Evolutionary conservation across 352 stramenopile genomes (phyloP), one percentile per base, ranked within the genome.

Genomic region (Blastocystis sp.): DNA sequence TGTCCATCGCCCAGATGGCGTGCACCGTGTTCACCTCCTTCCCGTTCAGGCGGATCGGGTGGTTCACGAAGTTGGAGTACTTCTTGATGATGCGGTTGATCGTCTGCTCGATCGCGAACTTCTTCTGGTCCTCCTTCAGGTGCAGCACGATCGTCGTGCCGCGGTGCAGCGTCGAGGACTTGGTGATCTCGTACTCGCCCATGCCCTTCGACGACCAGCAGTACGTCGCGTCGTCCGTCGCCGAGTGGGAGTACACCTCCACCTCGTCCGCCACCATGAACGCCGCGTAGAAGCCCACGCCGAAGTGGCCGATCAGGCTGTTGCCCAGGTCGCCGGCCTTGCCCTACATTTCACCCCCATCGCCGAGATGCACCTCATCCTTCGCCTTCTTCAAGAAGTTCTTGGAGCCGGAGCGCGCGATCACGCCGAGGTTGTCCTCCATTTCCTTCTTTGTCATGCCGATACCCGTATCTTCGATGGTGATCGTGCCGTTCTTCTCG

Each of bases 1-100:
- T 95, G 90, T 95, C 95, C 91, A 97, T 95, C 38, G 95, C 95
- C 97, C 97, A 99, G 61, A 99, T 93, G 3, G 97, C 97, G 87
- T 98, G 93, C 52, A 99, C 94, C 0, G 96, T 98, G 92, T 99
- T 99, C 38, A 99, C 96, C 0, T 93, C 93, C 80, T 98, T 93
- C 6, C 94, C 96, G 90, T 98, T 98, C 34, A 99, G 91, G 74
- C 95, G 91, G 87, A 99, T 99, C 38, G 97, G 97, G 91, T 98
- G 98, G 74, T 94, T 95, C 17, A 99, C 96, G 91, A 99, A 99
- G 90, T 99, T 99, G 52, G 95, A 98, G 92, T 99, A 99, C 90
- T 98, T 96, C 81, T 97, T 96, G 79, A 99, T 95, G 90, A 99
- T 96, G 48, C 93, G 93, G 90, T 98, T 93, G 24, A 99, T 93